Percentiles rank a stretch among this genome's conserved stretches.
phyloP scores from a whole-genome alignment of 768 basidiomycete genomes.

The Hebeloma cylindrosporum region DNA sequence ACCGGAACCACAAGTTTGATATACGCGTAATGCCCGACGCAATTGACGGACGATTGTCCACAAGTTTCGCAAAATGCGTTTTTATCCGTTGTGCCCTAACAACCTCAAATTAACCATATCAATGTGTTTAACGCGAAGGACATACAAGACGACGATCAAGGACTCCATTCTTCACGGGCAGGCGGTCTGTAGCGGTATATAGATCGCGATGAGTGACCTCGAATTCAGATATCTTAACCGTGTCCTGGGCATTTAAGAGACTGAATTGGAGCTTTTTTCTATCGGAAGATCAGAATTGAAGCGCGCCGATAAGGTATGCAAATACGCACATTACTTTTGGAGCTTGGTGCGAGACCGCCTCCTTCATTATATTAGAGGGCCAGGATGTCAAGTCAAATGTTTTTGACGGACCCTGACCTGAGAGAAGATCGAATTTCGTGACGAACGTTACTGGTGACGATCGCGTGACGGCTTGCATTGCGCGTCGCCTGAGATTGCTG shows the following conservation, averaged over 20 bases:
- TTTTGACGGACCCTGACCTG: not conserved
- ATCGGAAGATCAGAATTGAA: constrained; percentile 14
- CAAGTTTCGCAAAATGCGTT: constrained; percentile 92
- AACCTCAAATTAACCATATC: not conserved
- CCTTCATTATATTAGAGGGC: constrained; percentile 59
- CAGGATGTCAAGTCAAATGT: constrained; percentile 1
- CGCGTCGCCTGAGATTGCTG: constrained; percentile 40
- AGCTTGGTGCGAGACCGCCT: constrained; percentile 72
- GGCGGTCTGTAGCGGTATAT: constrained; percentile 79
- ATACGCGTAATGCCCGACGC: constrained; percentile 98
- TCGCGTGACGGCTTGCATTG: constrained; percentile 55
- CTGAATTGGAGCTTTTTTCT: constrained; percentile 98
- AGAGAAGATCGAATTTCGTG: constrained; percentile 18
- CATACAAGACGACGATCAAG: constrained; percentile 87
- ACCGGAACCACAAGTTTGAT: constrained; percentile 96
- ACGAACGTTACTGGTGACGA: constrained; percentile 33
- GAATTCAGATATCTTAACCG: constrained; percentile 94
- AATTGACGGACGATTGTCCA: constrained; percentile 86
- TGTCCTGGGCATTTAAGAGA: constrained; percentile 90
- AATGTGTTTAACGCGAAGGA: constrained; percentile 6
- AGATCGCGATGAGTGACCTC: constrained; percentile 93
- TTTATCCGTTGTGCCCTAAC: constrained; percentile 93
- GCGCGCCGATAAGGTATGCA: not conserved
- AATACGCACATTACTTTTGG: constrained; percentile 79
- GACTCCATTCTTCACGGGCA: constrained; percentile 89